Conservation (phyloP, 805 yeast genomes). For the Candida xyloterini region DNA sequence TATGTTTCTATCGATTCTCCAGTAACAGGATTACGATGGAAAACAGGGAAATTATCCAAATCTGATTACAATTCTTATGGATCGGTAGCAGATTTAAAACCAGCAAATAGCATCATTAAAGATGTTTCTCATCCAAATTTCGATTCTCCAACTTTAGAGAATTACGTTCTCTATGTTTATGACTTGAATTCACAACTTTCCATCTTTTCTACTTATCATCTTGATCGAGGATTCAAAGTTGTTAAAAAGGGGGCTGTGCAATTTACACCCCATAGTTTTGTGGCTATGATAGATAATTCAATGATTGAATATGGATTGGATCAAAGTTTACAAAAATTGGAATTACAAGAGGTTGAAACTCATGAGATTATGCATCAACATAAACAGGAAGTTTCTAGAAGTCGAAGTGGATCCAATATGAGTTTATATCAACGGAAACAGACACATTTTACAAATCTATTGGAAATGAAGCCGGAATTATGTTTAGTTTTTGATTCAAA, state of each 20-base stretch:
- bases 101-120: constrained; percentile 30
- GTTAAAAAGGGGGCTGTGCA: constrained; percentile 54
- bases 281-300: constrained; percentile 38
- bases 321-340: constrained; percentile 21
- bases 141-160: constrained; percentile 25
- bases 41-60: constrained; percentile 17
- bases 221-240: constrained; percentile 53
- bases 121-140: constrained; percentile 1
- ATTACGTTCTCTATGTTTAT: constrained; percentile 62
- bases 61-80: constrained; percentile 10
- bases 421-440: constrained; percentile 16
- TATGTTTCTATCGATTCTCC: constrained; percentile 63
- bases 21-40: constrained; percentile 61
- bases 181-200: constrained; percentile 56
- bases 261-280: constrained; percentile 25
- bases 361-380: neutral
- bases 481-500: constrained; percentile 41
- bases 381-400: constrained; percentile 10
- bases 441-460: constrained; percentile 24
- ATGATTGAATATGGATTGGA: constrained; percentile 31
- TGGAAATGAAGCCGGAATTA: constrained; percentile 33
- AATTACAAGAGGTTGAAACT: constrained; percentile 8
- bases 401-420: constrained; percentile 17
- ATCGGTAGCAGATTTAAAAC: constrained; percentile 22
- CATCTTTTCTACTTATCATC: constrained; percentile 67